Conservation (phyloP, 306 rosid genomes). For the Lathyrus oleraceus region DNA sequence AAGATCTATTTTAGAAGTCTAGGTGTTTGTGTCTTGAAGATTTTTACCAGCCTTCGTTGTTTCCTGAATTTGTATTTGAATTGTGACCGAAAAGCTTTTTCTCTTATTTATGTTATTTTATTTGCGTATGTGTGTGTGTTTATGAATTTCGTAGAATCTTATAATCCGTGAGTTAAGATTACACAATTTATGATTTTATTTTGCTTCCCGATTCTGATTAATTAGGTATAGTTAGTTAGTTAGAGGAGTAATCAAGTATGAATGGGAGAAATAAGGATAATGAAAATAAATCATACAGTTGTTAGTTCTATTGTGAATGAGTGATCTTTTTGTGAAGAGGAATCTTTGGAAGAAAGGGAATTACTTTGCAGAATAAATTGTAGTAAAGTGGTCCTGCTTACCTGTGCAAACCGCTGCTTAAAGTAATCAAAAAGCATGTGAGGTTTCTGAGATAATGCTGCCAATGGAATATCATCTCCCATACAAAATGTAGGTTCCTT, state of each 20-base stretch:
- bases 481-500: conserved; percentile 98
- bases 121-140: not conserved
- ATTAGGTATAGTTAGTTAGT: not conserved
- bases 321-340: not conserved
- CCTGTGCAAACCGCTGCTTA: conserved; percentile 99
- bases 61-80: not conserved
- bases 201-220: too few species aligned
- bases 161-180: not conserved
- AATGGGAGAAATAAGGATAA: not conserved
- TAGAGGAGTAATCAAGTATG: not conserved
- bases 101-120: too few species aligned
- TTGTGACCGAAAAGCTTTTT: not conserved
- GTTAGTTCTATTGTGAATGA: not conserved
- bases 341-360: not conserved
- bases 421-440: conserved; percentile 96
- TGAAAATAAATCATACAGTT: not conserved
- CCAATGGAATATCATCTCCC: conserved; percentile 97
- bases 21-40: not conserved
- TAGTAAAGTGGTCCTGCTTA: conserved; percentile 35
- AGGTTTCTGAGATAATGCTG: conserved; percentile 86
- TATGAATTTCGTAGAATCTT: not conserved
- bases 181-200: too few species aligned
- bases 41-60: not conserved
- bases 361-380: not conserved
- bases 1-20: not conserved